These are phyloP conservation scores for Cutaneotrichosporon mucoides DNA, from an alignment of 1,284 basidiomycete species.

Conservation along the genomic window DNA sequence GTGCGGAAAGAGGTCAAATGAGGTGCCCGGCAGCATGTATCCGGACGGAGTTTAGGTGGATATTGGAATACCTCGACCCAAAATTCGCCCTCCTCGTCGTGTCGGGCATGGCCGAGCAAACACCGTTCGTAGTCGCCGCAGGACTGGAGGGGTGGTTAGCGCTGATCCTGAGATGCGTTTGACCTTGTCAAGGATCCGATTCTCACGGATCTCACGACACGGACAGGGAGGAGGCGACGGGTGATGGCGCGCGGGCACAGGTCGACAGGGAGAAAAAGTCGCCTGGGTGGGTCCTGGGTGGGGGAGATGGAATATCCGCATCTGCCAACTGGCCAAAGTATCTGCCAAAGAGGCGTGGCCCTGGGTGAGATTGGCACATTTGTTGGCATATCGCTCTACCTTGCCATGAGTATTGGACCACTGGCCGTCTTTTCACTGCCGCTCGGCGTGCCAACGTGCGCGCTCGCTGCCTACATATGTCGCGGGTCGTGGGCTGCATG, in stretches of 20 bases:
- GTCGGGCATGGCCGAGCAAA: too few species aligned
- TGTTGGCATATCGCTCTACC: background rate
- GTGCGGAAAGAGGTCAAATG: background rate
- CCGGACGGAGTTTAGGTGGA: background rate
- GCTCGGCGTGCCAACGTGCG: background rate
- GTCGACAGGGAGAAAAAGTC: too few species aligned
- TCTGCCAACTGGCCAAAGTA: too few species aligned
- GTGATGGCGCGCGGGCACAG: too few species aligned
- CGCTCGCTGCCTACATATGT: background rate
- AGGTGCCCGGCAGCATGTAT: background rate
- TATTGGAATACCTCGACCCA: background rate
- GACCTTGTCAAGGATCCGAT: too few species aligned
- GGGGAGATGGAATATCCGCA: too few species aligned
- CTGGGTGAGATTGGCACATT: slow-evolving; percentile 1
- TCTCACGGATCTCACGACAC: too few species aligned
- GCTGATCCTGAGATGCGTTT: too few species aligned
- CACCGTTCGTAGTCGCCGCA: background rate
- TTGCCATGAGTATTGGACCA: slow-evolving; percentile 1
- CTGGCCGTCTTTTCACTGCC: background rate
- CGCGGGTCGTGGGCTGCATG: background rate
- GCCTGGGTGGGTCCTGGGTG: too few species aligned
- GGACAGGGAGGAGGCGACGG: too few species aligned
- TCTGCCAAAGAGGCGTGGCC: too few species aligned
- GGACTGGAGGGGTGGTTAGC: background rate
- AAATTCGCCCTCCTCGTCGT: background rate